Base-by-base conservation (phyloP, 2,329 filamentous ascomycete genomes). In the Phaeosphaeriaceae sp. region DNA sequence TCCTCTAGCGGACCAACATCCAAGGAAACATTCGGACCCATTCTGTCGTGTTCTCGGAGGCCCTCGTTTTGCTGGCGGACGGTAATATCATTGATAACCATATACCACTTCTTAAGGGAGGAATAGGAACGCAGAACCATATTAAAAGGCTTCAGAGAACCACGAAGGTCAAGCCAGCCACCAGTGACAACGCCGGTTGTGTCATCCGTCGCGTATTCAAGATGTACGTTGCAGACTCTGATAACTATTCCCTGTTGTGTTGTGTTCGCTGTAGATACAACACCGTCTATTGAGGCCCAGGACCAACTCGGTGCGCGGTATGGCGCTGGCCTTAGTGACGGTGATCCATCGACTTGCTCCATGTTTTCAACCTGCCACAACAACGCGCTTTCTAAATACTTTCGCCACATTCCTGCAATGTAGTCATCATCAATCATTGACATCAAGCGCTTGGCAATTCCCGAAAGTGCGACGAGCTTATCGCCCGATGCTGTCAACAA, bases 231-330 rank as follows among this genome's bases (percentile, higher is more conserved):
- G 17, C 48, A 7, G 11, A 59, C 50, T 9, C 40, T 17, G 17
- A 53, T 49, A 23, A 6, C 6, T 9, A 4, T 29, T 26, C 2
- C 6, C 4, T 7, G 8, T 13, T 6, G 21, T 2, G 2, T 35
- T 15, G 6, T 17, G 9, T 9, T 20, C 6, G n/a, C 12, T 12
- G 9, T 16, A 2, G 9, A 15, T 3, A 18, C 7, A 5, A 20
- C 15, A 13, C 45, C 46, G 23, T 54, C 50, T n/a, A 56, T 7
- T 11, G 55, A 53, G 4, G 43, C 49, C 55, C 50, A 61, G 8
- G 50, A 54, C 52, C 58, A 61, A 12, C 43, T 45, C 13, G 52
- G 55, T 20, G 52, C 48, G 6, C 52, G 41, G 21, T 58, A 61
- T 4, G n/a, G 3, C 1, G 6, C 4, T 3, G 39, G 41, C 11